These are phyloP conservation scores for Marasmius sp. DNA, from an alignment of 1,284 basidiomycete species.

Conservation along the genomic window DNA sequence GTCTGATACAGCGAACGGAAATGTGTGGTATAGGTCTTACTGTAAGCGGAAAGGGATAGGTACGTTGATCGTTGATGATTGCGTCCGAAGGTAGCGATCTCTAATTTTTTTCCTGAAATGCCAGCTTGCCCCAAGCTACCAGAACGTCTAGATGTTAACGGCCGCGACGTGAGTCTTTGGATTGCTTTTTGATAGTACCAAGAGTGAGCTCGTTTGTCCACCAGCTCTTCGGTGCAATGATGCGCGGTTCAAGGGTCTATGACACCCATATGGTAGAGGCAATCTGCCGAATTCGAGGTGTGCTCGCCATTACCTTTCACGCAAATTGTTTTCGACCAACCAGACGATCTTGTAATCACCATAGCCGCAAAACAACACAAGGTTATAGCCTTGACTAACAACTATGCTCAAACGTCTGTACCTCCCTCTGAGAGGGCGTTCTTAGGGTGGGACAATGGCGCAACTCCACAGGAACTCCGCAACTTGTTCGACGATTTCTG, in stretches of 20 bases:
- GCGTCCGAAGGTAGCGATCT: neutral
- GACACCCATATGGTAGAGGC: constrained; percentile 66
- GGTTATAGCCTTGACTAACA: constrained; percentile 77
- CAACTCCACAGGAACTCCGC: constrained; percentile 52
- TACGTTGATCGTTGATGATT: constrained; percentile 28
- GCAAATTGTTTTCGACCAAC: neutral
- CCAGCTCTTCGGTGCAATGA: constrained; percentile 81
- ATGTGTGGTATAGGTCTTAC: constrained; percentile 63
- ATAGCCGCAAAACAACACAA: constrained; percentile 57
- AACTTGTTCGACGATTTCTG: constrained; percentile 80
- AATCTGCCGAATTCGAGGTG: constrained; percentile 68
- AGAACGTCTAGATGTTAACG: constrained; percentile 54
- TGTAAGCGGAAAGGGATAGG: constrained; percentile 58
- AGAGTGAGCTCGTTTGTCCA: neutral
- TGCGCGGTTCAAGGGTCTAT: constrained; percentile 56
- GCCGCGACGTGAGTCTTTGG: constrained; percentile 58
- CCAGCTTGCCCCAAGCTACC: constrained; percentile 65
- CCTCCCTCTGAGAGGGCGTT: constrained; percentile 58
- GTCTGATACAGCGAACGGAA: constrained; percentile 64
- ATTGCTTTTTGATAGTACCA: neutral
- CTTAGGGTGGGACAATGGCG: constrained; percentile 66
- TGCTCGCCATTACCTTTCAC: neutral
- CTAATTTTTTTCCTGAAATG: constrained; percentile 3
- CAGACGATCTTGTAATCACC: neutral
- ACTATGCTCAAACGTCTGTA: constrained; percentile 46